Evolutionary conservation across 441 rosid species (phyloP).

Genomic region (Adansonia gregorii): DNA sequence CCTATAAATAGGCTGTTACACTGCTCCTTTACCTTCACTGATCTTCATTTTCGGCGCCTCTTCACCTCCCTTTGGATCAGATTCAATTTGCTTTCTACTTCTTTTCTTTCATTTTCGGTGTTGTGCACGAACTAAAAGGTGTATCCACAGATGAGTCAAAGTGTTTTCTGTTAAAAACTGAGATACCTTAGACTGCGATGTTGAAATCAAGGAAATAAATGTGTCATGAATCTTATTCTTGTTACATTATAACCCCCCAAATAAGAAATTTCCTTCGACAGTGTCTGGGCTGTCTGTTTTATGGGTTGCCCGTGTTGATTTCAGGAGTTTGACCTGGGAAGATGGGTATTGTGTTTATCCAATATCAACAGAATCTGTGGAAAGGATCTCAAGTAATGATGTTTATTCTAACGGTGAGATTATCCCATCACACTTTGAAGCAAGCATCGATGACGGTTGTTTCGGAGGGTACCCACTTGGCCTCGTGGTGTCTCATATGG

Average conservation of each 20-base stretch:
- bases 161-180: not conserved
- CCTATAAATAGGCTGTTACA: too few relatives aligned
- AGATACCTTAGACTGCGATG: not conserved
- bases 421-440: slow-evolving; percentile 29
- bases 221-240: not conserved
- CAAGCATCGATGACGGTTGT: slow-evolving; percentile 16
- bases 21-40: too few relatives aligned
- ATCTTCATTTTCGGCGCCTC: too few relatives aligned
- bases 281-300: not conserved
- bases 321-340: slow-evolving; percentile 65
- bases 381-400: slow-evolving; percentile 20
- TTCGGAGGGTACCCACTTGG: slow-evolving; percentile 37
- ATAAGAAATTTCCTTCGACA: not conserved
- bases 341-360: slow-evolving; percentile 47
- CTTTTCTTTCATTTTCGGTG: too few relatives aligned
- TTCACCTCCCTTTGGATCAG: too few relatives aligned
- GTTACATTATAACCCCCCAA: not conserved
- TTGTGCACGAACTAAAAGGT: too few relatives aligned
- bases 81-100: too few relatives aligned
- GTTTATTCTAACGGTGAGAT: slow-evolving; percentile 29
- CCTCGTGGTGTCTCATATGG: slow-evolving; percentile 40
- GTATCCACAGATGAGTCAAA: not conserved
- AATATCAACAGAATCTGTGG: slow-evolving; percentile 34
- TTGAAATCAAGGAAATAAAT: not conserved
- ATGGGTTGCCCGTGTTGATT: not conserved